Conservation (phyloP, 2,329 filamentous ascomycete species). For the Mycocentrospora acerina region DNA sequence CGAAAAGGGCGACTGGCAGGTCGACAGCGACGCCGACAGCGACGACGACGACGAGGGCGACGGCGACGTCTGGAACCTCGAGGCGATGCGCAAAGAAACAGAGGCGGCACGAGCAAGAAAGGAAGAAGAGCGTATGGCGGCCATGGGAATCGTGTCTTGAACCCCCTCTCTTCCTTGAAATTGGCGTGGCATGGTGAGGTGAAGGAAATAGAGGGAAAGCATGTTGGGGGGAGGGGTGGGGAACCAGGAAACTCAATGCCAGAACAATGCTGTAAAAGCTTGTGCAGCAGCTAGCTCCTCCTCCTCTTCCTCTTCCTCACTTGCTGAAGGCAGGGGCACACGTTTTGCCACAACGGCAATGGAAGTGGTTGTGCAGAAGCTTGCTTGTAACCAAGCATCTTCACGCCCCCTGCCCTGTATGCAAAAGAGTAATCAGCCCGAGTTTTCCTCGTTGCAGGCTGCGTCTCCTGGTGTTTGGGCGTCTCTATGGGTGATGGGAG, state of each 20-base stretch:
- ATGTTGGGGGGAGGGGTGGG: conserved; percentile 4
- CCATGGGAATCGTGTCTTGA: conserved; percentile 24
- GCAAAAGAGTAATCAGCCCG: too few species aligned
- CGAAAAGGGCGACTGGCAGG: conserved; percentile 91
- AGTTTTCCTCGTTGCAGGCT: too few species aligned
- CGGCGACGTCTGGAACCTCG: conserved; percentile 72
- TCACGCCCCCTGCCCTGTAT: too few species aligned
- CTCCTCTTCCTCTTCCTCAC: too few species aligned
- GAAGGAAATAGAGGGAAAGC: not conserved
- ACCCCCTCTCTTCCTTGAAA: not conserved
- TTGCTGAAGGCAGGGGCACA: too few species aligned
- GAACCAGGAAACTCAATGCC: conserved; percentile 11
- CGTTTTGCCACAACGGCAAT: too few species aligned
- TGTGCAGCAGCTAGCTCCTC: too few species aligned
- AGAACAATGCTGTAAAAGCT: conserved; percentile 39
- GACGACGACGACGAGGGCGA: conserved; percentile 65
- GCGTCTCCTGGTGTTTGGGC: too few species aligned
- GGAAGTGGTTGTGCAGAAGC: too few species aligned
- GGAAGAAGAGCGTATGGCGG: conserved; percentile 69
- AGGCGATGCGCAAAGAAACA: conserved; percentile 81
- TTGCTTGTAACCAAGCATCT: too few species aligned
- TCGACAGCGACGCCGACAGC: conserved; percentile 56
- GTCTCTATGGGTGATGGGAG: too few species aligned
- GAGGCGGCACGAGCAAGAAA: conserved; percentile 71
- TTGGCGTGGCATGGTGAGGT: too few species aligned